Percentiles rank a stretch among this genome's conserved stretches.
Conservation (phyloP, 176 grass and related monocot species). For the Leersia perrieri region DNA sequence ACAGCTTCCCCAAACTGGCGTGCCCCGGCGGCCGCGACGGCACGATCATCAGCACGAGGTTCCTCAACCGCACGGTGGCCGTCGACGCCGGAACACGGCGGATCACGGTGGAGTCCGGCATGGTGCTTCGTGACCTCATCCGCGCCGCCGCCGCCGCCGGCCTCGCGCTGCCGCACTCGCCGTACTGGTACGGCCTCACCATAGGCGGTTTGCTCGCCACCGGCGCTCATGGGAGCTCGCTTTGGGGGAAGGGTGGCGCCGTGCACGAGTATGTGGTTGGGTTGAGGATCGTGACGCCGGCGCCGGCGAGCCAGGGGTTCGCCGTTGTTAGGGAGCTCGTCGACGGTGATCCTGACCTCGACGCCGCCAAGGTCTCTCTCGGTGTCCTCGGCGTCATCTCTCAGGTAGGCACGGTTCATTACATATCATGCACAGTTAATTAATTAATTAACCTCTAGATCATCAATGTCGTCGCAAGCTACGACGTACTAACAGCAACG, state of each 20-base stretch:
- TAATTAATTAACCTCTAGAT: no score
- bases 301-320: conserved; percentile 32
- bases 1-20: conserved; percentile 59
- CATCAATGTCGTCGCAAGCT: no score
- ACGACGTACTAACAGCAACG: no score
- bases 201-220: conserved; percentile 57
- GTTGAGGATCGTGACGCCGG: conserved; percentile 54
- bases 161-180: conserved; percentile 51
- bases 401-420: conserved; percentile 34
- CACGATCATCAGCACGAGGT: conserved; percentile 36
- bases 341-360: conserved; percentile 39
- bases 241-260: conserved; percentile 58
- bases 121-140: conserved; percentile 45
- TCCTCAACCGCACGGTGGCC: conserved; percentile 30
- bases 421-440: no score
- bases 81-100: neutral
- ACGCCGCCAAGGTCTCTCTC: conserved; percentile 69
- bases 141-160: conserved; percentile 36
- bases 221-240: conserved; percentile 59
- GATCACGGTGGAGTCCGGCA: conserved; percentile 36
- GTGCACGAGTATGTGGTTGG: conserved; percentile 71
- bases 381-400: conserved; percentile 74
- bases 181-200: conserved; percentile 62
- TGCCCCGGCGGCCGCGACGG: conserved; percentile 48
- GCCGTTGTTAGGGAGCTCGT: conserved; percentile 32